Evolutionary conservation across 2,329 filamentous ascomycete genomes (phyloP).

Genomic region (Colletotrichum karsti): DNA sequence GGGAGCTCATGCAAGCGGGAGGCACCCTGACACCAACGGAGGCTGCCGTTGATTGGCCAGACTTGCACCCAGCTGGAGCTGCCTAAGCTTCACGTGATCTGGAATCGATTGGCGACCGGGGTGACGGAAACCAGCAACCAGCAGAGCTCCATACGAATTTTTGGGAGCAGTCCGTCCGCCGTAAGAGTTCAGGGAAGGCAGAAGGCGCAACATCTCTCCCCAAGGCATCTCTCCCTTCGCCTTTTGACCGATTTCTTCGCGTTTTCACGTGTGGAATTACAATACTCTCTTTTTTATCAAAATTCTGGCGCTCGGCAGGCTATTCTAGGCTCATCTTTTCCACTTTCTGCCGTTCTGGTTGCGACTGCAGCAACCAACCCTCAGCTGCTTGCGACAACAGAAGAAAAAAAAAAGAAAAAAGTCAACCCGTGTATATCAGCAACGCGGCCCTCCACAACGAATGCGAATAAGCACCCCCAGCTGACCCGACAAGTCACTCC

Average conservation of each 20-base stretch:
- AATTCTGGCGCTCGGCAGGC: background rate
- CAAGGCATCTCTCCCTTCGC: background rate
- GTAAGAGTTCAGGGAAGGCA: conserved; percentile 4
- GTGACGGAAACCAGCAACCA: conserved; percentile 4
- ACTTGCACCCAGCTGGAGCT: conserved; percentile 4
- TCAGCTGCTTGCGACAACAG: background rate
- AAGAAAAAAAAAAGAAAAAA: background rate
- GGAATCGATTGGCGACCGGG: background rate
- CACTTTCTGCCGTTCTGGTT: background rate
- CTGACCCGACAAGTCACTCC: conserved; percentile 36
- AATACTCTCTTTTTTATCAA: background rate
- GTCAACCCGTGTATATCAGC: background rate
- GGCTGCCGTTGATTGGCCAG: conserved; percentile 9
- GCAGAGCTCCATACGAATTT: conserved; percentile 15
- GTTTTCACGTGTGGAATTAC: background rate
- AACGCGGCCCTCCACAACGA: conserved; percentile 13
- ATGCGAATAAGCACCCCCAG: conserved; percentile 34
- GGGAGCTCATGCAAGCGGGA: conserved; percentile 25
- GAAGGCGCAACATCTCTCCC: conserved; percentile 2
- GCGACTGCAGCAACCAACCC: conserved; percentile 13
- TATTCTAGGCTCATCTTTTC: background rate
- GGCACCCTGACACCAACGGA: conserved; percentile 17
- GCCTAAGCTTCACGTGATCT: conserved; percentile 23
- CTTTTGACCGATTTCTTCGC: conserved; percentile 9
- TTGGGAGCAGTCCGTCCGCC: conserved; percentile 11